Evolutionary conservation across 768 basidiomycete genomes (phyloP), one percentile per base, ranked within the genome.

Genomic region (Sistotremastrum niveocremeum): DNA sequence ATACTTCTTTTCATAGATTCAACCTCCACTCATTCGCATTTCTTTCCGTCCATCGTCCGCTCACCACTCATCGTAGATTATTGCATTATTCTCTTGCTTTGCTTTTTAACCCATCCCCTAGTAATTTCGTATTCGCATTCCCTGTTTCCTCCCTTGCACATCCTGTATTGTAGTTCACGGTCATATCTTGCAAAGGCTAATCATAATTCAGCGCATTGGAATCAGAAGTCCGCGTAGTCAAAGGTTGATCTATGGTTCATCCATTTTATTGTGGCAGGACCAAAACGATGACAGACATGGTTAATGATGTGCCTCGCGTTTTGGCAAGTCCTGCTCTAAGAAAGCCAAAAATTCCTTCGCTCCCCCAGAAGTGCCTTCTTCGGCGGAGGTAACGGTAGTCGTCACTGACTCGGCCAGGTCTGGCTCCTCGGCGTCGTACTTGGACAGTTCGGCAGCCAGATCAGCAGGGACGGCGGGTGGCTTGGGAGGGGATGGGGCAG

Each of bases 1-100:
- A 35, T 98, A 97, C 64, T 98, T 98, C 74, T 98, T 97, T 73
- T 93, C 91, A 38, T 95, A 74, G 51, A 41, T 9, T 9, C 4
- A 35, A 28, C 34, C 10, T 11, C 41, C 11, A 29, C 10, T 11
- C 29, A 42, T 12, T 12, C n/a, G 34, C 42, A 43, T 43, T 1
- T 43, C 7, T 7, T 33, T 32, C 34, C 6, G 20, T 43, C 12
- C 29, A 30, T 32, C 29, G n/a, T 30, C 34, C 6, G 12, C 29
- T 31, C 29, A 7, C 9, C 31, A 43, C 7, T 35, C 34, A 7
- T 43, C 34, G 31, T 43, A 30, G 29, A 33, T 31, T 43, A 43
- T 7, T 28, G 34, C 31, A 43, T 33, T 20, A 8, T 12, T 7
- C 42, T 31, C 7, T 43, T 33, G n/a, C 20, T 12, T 7, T 7